These are phyloP conservation scores for Earliella scabrosa DNA, from an alignment of 1,284 basidiomycete species.

Conservation along the genomic window DNA sequence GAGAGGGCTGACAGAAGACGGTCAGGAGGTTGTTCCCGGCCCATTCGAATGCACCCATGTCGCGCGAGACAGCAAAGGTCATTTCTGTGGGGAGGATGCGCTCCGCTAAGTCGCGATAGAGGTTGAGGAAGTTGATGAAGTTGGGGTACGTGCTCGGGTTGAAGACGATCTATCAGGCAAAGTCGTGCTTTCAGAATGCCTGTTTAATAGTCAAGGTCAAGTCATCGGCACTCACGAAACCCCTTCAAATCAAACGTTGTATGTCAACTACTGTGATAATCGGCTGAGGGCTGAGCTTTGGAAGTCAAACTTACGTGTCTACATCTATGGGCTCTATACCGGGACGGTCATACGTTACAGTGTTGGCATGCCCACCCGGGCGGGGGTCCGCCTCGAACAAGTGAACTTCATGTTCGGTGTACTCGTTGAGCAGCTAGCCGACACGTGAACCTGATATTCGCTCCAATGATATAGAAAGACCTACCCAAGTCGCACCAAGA, in stretches of 20 bases:
- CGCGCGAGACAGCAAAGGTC: constrained; percentile 80
- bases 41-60: constrained; percentile 75
- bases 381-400: constrained; percentile 74
- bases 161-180: constrained; percentile 69
- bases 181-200: no score
- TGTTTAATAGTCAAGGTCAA: no score
- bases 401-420: constrained; percentile 81
- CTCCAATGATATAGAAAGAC: background rate
- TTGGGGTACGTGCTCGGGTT: constrained; percentile 85
- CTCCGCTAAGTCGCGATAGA: constrained; percentile 48
- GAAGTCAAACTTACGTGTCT: constrained; percentile 62
- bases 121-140: constrained; percentile 73
- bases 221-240: constrained; percentile 50
- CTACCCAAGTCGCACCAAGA: constrained; percentile 77
- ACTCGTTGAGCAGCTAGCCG: constrained; percentile 70
- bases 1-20: constrained; percentile 69
- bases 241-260: constrained; percentile 36
- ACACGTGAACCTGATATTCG: background rate
- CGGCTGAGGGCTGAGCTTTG: background rate
- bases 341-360: constrained; percentile 58
- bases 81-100: constrained; percentile 67
- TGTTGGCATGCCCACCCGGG: constrained; percentile 83
- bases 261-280: background rate
- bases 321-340: constrained; percentile 53
- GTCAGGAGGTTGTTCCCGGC: constrained; percentile 65